phyloP scores from a whole-genome alignment of 2,329 filamentous ascomycete genomes.

The Phialemonium atrogriseum region DNA sequence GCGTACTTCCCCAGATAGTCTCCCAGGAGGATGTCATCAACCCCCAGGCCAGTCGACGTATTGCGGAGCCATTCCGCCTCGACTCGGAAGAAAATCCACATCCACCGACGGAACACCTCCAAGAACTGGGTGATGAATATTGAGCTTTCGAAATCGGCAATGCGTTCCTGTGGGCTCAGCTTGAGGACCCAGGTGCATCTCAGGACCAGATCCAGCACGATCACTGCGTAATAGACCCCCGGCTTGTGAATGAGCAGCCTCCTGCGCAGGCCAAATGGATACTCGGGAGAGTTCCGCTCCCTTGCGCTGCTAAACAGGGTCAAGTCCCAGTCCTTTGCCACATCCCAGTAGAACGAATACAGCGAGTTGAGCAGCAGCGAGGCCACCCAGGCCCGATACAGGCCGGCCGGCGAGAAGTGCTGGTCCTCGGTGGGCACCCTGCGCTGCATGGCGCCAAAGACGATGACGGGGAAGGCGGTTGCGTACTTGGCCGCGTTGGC shows the following conservation, averaged over 20 bases:
- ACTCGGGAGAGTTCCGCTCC: constrained; percentile 51
- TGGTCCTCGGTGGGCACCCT: constrained; percentile 36
- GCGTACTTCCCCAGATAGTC: constrained; percentile 59
- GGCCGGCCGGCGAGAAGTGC: constrained; percentile 27
- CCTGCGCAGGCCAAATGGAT: constrained; percentile 71
- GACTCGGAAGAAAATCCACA: constrained; percentile 94
- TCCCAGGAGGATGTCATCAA: constrained; percentile 67
- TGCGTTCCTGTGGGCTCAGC: constrained; percentile 72
- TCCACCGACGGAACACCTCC: constrained; percentile 82
- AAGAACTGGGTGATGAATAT: constrained; percentile 82
- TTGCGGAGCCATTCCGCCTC: constrained; percentile 84
- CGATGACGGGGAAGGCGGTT: constrained; percentile 87
- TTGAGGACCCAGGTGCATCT: constrained; percentile 90
- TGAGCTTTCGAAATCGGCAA: constrained; percentile 79
- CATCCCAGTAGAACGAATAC: constrained; percentile 99
- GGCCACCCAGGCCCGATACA: constrained; percentile 57
- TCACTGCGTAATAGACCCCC: constrained; percentile 73
- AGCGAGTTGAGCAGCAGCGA: constrained; percentile 75
- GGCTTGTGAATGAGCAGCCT: constrained; percentile 64
- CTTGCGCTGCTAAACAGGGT: constrained; percentile 60
- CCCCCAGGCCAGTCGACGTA: constrained; percentile 39
- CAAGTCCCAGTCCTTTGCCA: constrained; percentile 94
- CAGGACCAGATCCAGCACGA: constrained; percentile 69
- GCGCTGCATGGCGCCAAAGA: constrained; percentile 68
- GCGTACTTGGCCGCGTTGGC: constrained; percentile 93